Conservation (phyloP, 2,329 filamentous ascomycete genomes). For the Ambrosiella beaveri region DNA sequence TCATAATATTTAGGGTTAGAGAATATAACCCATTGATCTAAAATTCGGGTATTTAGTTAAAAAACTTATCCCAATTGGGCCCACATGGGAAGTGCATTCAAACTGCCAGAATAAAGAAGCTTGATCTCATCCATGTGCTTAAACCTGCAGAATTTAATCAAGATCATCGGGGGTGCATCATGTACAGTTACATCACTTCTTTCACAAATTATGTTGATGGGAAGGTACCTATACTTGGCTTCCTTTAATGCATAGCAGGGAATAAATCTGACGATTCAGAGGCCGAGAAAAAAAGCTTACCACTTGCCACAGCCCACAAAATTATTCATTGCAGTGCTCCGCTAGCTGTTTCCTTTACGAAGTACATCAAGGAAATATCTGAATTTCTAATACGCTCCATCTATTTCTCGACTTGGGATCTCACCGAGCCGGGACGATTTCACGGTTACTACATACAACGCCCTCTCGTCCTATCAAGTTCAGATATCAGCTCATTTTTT, state of each 20-base stretch:
- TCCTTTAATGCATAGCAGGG: background rate
- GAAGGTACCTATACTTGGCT: conserved; percentile 6
- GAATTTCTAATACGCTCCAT: background rate
- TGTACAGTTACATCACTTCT: background rate
- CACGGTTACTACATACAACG: background rate
- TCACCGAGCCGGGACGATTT: background rate
- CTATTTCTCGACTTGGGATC: background rate
- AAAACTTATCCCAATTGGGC: no score
- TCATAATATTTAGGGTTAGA: no score
- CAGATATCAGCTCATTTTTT: background rate
- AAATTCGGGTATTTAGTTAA: no score
- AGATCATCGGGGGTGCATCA: background rate
- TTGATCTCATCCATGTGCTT: background rate
- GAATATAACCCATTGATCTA: no score
- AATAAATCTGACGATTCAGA: conserved; percentile 23
- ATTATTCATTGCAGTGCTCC: background rate
- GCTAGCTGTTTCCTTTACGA: background rate
- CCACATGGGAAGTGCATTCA: no score
- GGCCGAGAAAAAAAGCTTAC: conserved; percentile 25
- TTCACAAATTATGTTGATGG: background rate
- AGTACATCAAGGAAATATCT: background rate
- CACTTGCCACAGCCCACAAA: conserved; percentile 21
- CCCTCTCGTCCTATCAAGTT: background rate
- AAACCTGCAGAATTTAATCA: background rate
- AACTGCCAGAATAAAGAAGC: no score